Conservation (phyloP, 2,329 filamentous ascomycete species). For the Pseudogymnoascus sp. region DNA sequence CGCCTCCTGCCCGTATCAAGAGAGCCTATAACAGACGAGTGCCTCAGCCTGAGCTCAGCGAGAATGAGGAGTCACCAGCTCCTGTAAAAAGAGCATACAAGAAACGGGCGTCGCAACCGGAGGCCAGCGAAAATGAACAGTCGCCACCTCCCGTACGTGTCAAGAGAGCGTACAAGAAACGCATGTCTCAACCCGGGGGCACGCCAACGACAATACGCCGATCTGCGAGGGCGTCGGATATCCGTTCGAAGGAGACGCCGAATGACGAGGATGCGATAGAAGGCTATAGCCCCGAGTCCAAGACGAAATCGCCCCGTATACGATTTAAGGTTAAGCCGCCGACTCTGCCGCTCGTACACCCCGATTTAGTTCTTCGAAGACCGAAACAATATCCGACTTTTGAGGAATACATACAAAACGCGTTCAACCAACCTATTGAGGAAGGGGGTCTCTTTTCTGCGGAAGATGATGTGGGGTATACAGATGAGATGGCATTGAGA, state of each 20-base stretch:
- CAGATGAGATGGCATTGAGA: conserved; percentile 54
- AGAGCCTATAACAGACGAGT: conserved; percentile 13
- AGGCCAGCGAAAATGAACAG: conserved; percentile 14
- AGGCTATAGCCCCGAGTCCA: conserved; percentile 24
- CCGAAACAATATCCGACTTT: conserved; percentile 49
- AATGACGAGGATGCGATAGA: conserved; percentile 19
- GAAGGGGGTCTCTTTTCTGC: conserved; percentile 48
- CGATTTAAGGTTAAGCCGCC: conserved; percentile 44
- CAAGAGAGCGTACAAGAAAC: conserved; percentile 12
- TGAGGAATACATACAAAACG: conserved; percentile 51
- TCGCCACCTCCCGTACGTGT: conserved; percentile 16
- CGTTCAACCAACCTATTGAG: conserved; percentile 47
- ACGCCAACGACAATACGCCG: conserved; percentile 20
- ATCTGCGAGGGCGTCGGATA: conserved; percentile 22
- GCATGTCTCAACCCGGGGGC: conserved; percentile 20
- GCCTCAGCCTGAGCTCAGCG: conserved; percentile 26
- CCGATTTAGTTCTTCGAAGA: conserved; percentile 48
- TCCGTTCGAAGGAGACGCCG: conserved; percentile 1
- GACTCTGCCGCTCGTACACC: conserved; percentile 53
- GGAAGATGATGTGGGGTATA: conserved; percentile 53
- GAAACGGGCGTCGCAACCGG: conserved; percentile 17
- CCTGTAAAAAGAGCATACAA: conserved; percentile 17
- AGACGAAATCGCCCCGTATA: conserved; percentile 37
- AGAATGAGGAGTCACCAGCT: conserved; percentile 23
- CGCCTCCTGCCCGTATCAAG: conserved; percentile 16